phyloP scores from a whole-genome alignment of 2,329 filamentous ascomycete genomes.

The Hymenoscyphus scutula region DNA sequence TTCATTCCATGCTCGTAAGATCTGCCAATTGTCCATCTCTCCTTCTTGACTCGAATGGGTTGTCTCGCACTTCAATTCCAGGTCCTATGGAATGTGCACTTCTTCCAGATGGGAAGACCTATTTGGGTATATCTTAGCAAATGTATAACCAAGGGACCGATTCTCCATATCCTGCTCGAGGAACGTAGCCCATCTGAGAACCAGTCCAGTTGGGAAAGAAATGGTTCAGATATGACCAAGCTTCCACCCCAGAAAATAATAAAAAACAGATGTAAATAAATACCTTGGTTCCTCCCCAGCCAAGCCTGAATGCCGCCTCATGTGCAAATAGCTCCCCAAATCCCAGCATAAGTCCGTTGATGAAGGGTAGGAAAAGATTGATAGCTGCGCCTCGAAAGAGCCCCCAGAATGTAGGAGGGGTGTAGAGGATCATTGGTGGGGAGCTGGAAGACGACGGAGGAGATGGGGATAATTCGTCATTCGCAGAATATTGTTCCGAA shows the following conservation, averaged over 20 bases:
- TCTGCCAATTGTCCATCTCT: conserved; percentile 54
- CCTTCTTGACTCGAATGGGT: conserved; percentile 46
- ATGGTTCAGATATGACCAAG: background rate
- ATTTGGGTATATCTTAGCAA: conserved; percentile 1
- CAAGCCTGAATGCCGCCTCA: conserved; percentile 87
- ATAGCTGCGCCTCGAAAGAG: conserved; percentile 86
- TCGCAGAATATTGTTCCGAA: conserved; percentile 76
- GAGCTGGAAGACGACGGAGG: conserved; percentile 59
- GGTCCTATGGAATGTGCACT: conserved; percentile 64
- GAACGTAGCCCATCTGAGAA: background rate
- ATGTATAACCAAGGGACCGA: background rate
- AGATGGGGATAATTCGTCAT: conserved; percentile 59
- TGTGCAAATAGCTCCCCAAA: conserved; percentile 97
- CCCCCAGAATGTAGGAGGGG: conserved; percentile 82
- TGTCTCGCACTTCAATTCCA: conserved; percentile 76
- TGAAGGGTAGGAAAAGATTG: conserved; percentile 90
- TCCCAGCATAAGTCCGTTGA: conserved; percentile 97
- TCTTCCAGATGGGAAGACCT: conserved; percentile 35
- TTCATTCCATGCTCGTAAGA: conserved; percentile 56
- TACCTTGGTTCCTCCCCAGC: conserved; percentile 94
- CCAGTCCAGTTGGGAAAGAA: background rate
- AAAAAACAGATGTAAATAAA: conserved; percentile 30
- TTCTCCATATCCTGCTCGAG: background rate
- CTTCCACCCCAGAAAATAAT: background rate
- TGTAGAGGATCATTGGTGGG: conserved; percentile 78